Base-by-base conservation (phyloP, 176 grass and related monocot genomes). In the Coix lacrymajobi region DNA sequence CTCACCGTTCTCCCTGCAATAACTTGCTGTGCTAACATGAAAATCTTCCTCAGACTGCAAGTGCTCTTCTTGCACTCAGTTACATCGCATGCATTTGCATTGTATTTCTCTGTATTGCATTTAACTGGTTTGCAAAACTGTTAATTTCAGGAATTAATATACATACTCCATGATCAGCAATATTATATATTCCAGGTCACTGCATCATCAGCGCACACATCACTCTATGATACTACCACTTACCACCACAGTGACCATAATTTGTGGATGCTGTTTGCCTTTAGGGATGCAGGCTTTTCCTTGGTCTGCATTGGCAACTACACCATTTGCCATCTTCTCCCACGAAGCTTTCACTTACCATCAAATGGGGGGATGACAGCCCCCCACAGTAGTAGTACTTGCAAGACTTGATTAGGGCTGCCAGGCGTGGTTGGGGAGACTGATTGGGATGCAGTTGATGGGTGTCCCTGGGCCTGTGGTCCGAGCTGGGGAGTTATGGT, bases 401-500 rank as follows among this genome's bases (percentile, higher is more conserved):
- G 38, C 39, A 14, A 2, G 36, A 32, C 39, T 71, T 78, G 39
- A 69, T 70, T 70, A 76, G 66, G 24, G 39, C 38, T 30, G 48
- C 32, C 39, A 63, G 30, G 65, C 20, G 41, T 52, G 66, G 56
- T 52, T 71, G 75, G 57, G 34, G 19, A 71, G 19, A 71, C 70
- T 71, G 31, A 38, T 62, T 48, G 51, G 31, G n/a, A 62, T 31
- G 61, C 28, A 30, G 5, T 44, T 67, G 69, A 11, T 66, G 32
- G 29, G 32, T 3, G 69, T 66, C 46, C 71, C 25, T 12, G 84
- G 74, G 84, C 71, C 25, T 12, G 84, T 80, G 84, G 84, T 81
- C 69, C 69, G 77, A 68, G 77, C 67, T 52, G 8, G 12, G n/a
- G 20, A 85, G 54, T 79, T 71, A 79, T 63, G 84, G 56, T 40